Evolutionary conservation across 1,284 basidiomycete genomes (phyloP).

Genomic region (Earliella scabrosa): DNA sequence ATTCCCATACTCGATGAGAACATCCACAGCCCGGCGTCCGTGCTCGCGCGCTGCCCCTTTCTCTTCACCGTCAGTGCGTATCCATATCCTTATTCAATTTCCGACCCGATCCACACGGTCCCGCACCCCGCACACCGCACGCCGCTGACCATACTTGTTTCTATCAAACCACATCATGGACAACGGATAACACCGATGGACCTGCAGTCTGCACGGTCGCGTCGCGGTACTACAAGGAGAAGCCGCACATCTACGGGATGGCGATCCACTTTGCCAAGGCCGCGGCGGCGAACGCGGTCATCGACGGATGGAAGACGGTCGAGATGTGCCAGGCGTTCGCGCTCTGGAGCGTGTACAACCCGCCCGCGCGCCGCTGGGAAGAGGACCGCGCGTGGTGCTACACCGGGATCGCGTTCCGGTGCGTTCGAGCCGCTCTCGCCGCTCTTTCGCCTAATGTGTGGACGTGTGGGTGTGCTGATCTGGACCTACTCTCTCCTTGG

Average conservation of each 20-base stretch:
- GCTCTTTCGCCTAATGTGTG: too few species aligned
- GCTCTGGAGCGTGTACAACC: conserved; percentile 36
- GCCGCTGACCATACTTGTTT: not conserved
- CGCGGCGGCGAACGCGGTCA: conserved; percentile 38
- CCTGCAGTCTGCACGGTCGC: conserved; percentile 43
- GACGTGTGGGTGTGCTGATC: too few species aligned
- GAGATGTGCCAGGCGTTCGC: conserved; percentile 41
- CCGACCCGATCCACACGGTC: not conserved
- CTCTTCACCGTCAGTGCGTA: conserved; percentile 43
- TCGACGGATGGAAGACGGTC: conserved; percentile 41
- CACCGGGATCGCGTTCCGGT: conserved; percentile 37
- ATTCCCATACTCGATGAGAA: conserved; percentile 42
- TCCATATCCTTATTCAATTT: not conserved
- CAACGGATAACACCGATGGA: too few species aligned
- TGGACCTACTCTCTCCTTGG: not conserved
- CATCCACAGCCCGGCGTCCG: conserved; percentile 41
- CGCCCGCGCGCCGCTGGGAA: conserved; percentile 38
- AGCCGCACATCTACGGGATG: conserved; percentile 40
- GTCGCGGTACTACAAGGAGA: conserved; percentile 40
- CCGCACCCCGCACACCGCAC: too few species aligned
- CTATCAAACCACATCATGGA: not conserved
- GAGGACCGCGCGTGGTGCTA: conserved; percentile 41
- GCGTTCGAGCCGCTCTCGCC: not conserved
- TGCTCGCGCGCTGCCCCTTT: conserved; percentile 43
- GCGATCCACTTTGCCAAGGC: conserved; percentile 43